Evolutionary conservation across 192 early-diverging fungal species (phyloP).

Genomic region (Coemansia sp.): DNA sequence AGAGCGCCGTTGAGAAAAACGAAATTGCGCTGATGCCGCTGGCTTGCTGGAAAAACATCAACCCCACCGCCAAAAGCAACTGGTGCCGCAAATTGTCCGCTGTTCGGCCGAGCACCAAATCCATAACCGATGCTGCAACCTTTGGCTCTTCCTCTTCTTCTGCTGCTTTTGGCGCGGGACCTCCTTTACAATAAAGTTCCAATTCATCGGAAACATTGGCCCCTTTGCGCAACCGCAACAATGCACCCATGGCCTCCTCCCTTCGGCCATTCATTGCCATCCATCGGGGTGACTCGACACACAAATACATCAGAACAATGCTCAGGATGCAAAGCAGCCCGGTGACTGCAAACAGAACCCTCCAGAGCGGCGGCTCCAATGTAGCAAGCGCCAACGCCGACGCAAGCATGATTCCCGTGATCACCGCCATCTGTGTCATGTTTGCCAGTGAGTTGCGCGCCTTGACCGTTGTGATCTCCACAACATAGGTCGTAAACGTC

Average conservation of each 20-base stretch:
- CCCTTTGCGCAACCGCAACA: slow-evolving; percentile 55
- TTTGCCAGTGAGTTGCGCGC: slow-evolving; percentile 68
- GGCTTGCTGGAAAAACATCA: slow-evolving; percentile 74
- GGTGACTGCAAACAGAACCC: slow-evolving; percentile 62
- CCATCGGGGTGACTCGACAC: slow-evolving; percentile 76
- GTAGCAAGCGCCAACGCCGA: slow-evolving; percentile 60
- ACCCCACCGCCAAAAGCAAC: slow-evolving; percentile 58
- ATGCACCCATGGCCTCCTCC: slow-evolving; percentile 49
- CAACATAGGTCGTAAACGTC: slow-evolving; percentile 68
- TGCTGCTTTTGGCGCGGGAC: neutral
- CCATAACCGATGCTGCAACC: slow-evolving; percentile 38
- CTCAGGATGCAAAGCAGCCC: slow-evolving; percentile 56
- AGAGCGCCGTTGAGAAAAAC: slow-evolving; percentile 78
- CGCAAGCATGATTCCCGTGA: slow-evolving; percentile 68
- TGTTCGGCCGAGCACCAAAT: slow-evolving; percentile 54
- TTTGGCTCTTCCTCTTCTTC: neutral
- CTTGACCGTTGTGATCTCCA: slow-evolving; percentile 69
- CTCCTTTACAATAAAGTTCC: slow-evolving; percentile 46
- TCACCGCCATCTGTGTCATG: slow-evolving; percentile 70
- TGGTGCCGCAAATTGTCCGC: slow-evolving; percentile 59
- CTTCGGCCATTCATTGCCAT: slow-evolving; percentile 58
- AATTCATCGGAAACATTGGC: slow-evolving; percentile 59
- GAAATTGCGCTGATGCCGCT: slow-evolving; percentile 77
- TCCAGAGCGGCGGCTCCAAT: slow-evolving; percentile 63
- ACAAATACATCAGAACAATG: slow-evolving; percentile 54